Evolutionary conservation across 257 asterid species (phyloP).

Genomic region (Solanum lignicaule): DNA sequence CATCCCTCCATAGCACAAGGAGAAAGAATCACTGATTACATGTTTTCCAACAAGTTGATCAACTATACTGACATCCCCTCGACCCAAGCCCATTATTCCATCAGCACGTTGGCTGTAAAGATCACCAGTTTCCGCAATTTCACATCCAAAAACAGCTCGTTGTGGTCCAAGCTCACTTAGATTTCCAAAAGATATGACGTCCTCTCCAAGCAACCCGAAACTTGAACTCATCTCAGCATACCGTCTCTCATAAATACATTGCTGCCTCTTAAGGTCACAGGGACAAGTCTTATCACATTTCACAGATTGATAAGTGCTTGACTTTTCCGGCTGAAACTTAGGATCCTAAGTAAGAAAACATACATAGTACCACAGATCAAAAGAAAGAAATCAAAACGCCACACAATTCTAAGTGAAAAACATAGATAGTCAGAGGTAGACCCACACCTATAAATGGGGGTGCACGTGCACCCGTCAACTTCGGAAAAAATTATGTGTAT

Average conservation of each 20-base stretch:
- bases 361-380: background rate
- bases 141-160: constrained; percentile 89
- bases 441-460: background rate
- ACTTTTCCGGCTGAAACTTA: constrained; percentile 63
- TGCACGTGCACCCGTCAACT: background rate
- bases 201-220: constrained; percentile 82
- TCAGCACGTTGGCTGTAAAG: constrained; percentile 94
- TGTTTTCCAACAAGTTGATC: constrained; percentile 86
- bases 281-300: constrained; percentile 69
- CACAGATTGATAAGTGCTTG: constrained; percentile 60
- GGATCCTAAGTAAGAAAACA: constrained; percentile 51
- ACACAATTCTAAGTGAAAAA: background rate
- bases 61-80: constrained; percentile 87
- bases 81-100: constrained; percentile 96
- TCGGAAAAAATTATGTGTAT: background rate
- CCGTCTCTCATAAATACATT: constrained; percentile 73
- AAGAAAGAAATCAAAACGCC: background rate
- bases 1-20: constrained; percentile 96
- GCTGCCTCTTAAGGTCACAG: constrained; percentile 62
- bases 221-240: constrained; percentile 97
- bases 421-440: background rate
- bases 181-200: constrained; percentile 79
- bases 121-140: constrained; percentile 82
- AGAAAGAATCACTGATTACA: constrained; percentile 82
- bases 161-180: constrained; percentile 78